Conservation (phyloP, 768 basidiomycete species). For the Polyporus arcularius region DNA sequence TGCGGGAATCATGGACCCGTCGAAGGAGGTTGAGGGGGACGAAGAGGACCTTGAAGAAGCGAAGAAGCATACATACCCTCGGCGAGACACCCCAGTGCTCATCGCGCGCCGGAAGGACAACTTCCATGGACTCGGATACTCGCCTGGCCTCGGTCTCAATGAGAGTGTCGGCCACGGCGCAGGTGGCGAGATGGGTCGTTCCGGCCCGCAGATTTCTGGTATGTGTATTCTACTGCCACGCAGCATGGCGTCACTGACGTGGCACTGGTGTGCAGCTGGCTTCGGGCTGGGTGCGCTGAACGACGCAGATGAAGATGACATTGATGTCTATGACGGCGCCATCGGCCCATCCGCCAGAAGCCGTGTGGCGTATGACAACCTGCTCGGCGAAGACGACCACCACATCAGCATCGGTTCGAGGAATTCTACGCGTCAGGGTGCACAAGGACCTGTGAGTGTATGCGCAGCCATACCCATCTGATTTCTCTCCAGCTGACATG, state of each 20-base stretch:
- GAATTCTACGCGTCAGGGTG: slow-evolving; percentile 6
- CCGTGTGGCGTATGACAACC: slow-evolving; percentile 65
- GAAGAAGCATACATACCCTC: slow-evolving; percentile 83
- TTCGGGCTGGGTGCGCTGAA: slow-evolving; percentile 90
- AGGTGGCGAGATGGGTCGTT: slow-evolving; percentile 14
- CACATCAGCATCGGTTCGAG: slow-evolving; percentile 43
- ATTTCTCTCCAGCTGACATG: slow-evolving; percentile 1
- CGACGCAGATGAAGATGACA: slow-evolving; percentile 92
- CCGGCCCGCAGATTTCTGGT: slow-evolving; percentile 65
- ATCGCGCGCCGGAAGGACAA: slow-evolving; percentile 71
- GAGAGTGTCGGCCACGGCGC: slow-evolving; percentile 53
- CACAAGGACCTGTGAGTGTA: slow-evolving; percentile 12
- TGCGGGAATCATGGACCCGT: slow-evolving; percentile 39
- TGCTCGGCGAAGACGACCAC: slow-evolving; percentile 66
- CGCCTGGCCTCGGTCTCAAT: slow-evolving; percentile 59
- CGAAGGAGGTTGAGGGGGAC: slow-evolving; percentile 58
- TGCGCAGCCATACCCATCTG: background rate
- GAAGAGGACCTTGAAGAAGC: slow-evolving; percentile 78
- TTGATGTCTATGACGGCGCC: slow-evolving; percentile 74
- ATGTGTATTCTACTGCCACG: background rate
- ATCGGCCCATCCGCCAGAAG: slow-evolving; percentile 36
- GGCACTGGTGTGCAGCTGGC: slow-evolving; percentile 50
- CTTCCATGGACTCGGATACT: slow-evolving; percentile 79
- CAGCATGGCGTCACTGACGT: background rate
- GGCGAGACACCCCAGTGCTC: slow-evolving; percentile 71